Base-by-base conservation (phyloP, 2,329 filamentous ascomycete species). In the Penicillium nordicum region DNA sequence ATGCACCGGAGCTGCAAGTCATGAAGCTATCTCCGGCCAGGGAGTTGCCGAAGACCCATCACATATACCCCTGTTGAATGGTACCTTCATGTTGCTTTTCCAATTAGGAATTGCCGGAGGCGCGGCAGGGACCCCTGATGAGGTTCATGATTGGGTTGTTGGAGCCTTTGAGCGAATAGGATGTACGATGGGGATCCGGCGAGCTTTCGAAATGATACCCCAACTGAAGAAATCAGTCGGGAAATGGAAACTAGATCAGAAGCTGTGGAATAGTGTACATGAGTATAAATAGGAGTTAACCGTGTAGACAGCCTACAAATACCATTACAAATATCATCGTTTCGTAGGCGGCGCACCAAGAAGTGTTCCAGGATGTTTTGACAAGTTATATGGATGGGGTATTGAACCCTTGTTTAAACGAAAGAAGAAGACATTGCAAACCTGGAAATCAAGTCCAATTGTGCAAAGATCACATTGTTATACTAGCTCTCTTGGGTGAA, bases 51-150 rank as follows among this genome's bases (percentile, higher is more conserved):
- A 27, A 21, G 23, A 29, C 6, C n/a, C 34, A 5, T 43, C 36
- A 5, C 48, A 38, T 16, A 16, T 55, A 8, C 61, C 64, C 27
- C 60, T 60, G 7, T 38, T 69, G 3, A 67, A 65, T 45, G 66
- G 67, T 5, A 55, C 62, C 1, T 67, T 68, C 21, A 62, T 64
- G 57, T 25, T 65, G 32, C 46, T 67, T 18, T 67, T 66, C 36
- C 61, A 62, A 5, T 43, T 69, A 42, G 50, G 57, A 2, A 50
- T 62, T 21, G 66, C 64, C 8, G 67, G 63, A 38, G 53, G 59
- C 25, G 60, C 64, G 14, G 58, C 59, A 10, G 62, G 59, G 16
- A 57, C 58, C n/a, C 55, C 63, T 1, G 59, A 67, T 9, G 46
- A 65, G 29, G 58, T 66, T 9, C 57, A 60, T 16, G 54, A 61